These are phyloP conservation scores for Flaveria robusta DNA, from an alignment of 129 eudicot genomes.

Conservation along the genomic window DNA sequence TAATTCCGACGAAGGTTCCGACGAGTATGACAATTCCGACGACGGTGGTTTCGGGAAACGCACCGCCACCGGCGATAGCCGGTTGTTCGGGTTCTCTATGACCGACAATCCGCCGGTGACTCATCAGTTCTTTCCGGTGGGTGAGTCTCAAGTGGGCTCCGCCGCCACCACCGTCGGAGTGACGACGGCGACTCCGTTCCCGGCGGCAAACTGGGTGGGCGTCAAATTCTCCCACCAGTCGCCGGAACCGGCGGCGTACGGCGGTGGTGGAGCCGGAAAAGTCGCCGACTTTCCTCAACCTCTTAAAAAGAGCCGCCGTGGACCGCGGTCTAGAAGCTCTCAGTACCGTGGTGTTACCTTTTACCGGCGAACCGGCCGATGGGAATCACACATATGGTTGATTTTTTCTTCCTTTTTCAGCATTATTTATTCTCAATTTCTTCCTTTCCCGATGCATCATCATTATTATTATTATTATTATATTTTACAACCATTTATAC, in stretches of 20 bases:
- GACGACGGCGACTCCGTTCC: conserved; percentile 30
- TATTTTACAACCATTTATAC: background rate
- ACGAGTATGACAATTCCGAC: conserved; percentile 46
- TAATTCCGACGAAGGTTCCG: conserved; percentile 43
- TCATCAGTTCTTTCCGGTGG: conserved; percentile 75
- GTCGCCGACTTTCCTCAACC: conserved; percentile 51
- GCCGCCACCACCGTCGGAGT: conserved; percentile 20
- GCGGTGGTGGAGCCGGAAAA: conserved; percentile 25
- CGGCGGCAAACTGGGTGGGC: conserved; percentile 70
- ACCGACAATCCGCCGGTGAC: conserved; percentile 53
- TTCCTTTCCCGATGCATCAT: conserved; percentile 21
- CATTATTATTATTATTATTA: background rate
- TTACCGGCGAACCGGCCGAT: conserved; percentile 95
- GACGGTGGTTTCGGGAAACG: conserved; percentile 30
- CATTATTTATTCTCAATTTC: conserved; percentile 13
- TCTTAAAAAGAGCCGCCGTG: conserved; percentile 82
- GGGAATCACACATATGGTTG: conserved; percentile 97
- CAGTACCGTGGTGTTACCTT: conserved; percentile 95
- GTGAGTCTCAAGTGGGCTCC: conserved; percentile 27
- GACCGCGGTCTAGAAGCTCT: conserved; percentile 89
- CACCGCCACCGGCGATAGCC: conserved; percentile 31
- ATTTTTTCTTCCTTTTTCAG: conserved; percentile 5
- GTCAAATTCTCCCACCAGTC: conserved; percentile 56
- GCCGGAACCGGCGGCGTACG: conserved; percentile 18
- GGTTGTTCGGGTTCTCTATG: conserved; percentile 56